Conservation (phyloP, 1,284 basidiomycete genomes). For the Phellopilus nigrolimitatus region DNA sequence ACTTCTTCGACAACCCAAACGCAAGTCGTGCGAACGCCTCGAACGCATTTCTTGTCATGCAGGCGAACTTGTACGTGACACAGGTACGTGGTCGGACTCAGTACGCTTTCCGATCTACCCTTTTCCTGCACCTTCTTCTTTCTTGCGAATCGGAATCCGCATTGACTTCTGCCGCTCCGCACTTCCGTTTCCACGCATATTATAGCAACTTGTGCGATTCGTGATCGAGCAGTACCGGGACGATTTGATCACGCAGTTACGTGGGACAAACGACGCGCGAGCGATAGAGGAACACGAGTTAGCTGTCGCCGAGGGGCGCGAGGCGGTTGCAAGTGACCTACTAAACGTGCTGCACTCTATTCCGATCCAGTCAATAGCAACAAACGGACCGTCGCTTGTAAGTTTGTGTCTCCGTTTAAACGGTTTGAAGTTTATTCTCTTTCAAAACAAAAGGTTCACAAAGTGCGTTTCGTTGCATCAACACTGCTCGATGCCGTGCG, state of each 20-base stretch:
- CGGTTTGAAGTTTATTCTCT: not conserved
- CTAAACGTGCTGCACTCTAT: slow-evolving; percentile 83
- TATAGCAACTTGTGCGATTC: slow-evolving; percentile 83
- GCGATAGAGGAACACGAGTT: slow-evolving; percentile 37
- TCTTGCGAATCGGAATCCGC: slow-evolving; percentile 2
- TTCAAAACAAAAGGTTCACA: slow-evolving; percentile 53
- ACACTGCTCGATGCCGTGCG: slow-evolving; percentile 82
- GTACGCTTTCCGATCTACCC: not conserved
- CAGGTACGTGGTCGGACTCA: slow-evolving; percentile 45
- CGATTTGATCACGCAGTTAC: slow-evolving; percentile 66
- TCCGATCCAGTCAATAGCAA: slow-evolving; percentile 86
- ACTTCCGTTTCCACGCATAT: slow-evolving; percentile 5
- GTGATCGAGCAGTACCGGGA: slow-evolving; percentile 86
- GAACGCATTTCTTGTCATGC: slow-evolving; percentile 85
- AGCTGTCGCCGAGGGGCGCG: slow-evolving; percentile 63
- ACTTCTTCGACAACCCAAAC: slow-evolving; percentile 85
- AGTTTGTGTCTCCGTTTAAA: not conserved
- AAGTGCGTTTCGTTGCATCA: slow-evolving; percentile 86
- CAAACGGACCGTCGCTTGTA: slow-evolving; percentile 78
- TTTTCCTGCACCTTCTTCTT: slow-evolving; percentile 6
- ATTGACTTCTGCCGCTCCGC: slow-evolving; percentile 3
- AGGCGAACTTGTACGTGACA: slow-evolving; percentile 84
- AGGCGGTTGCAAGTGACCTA: slow-evolving; percentile 74
- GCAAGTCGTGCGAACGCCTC: slow-evolving; percentile 76
- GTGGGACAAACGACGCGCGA: slow-evolving; percentile 47